Base-by-base conservation (phyloP, 2,329 filamentous ascomycete species). In the Pezicula rhizophila region DNA sequence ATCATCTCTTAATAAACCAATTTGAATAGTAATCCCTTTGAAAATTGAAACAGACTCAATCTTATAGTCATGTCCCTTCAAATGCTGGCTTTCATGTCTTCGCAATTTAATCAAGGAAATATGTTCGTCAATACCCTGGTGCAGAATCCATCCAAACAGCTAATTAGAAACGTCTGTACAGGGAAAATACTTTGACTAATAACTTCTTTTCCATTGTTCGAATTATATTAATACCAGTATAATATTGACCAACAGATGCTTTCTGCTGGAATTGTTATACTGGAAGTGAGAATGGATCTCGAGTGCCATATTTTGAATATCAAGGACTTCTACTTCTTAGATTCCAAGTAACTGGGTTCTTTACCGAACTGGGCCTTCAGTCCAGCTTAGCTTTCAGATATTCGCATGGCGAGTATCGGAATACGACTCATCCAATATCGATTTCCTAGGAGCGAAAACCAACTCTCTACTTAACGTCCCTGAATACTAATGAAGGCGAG, bases 341-440 rank as follows among this genome's bases (percentile, higher is more conserved):
- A 46, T 46, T 2, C 43, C 43, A 14, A 46, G 43, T 26, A 46
- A 46, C 23, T 10, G 39, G 4, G 20, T 46, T 17, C 43, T 46
- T 17, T 46, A 46, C 17, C n/a, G 31, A n/a, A 15, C 39, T 5
- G 42, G 68, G 8, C 68, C 69, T 2, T 60, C 62, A 11, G 54
- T 66, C 14, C 70, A 68, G 69, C 60, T 70, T 17, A 66, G 64
- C 0, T 51, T 58, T 1, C 68, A 70, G 46, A 65, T 71, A 35
- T 57, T 71, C 12, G 61, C 60, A 11, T 65, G 62, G 61, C 55
- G 31, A 49, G 20, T 23, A 3, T 23, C 5, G 6, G 23, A 5
- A 23, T 23, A 5, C 23, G 1, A 5, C 23, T 7, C 6, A 7
- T 23, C 23, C 4, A 4, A 23, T 23, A 18, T 18, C 18, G 18